These are phyloP conservation scores for Saccharomyces pastorianus DNA, from an alignment of 1,139 yeast genomes.

Conservation along the genomic window DNA sequence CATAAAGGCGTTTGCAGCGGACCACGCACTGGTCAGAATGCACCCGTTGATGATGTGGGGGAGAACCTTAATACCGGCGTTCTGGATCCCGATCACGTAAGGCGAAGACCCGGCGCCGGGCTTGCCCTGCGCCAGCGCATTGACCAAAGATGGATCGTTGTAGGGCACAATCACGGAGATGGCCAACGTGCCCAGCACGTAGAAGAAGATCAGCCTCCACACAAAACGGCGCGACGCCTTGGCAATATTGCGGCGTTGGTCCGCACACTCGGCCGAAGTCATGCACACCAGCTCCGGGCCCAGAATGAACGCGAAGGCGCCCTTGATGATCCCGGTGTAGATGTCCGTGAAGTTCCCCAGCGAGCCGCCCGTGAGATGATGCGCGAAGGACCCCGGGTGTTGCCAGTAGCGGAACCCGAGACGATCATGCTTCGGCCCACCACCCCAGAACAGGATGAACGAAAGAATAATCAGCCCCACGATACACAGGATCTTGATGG, in stretches of 20 bases:
- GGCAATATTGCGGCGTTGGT: conserved; percentile 62
- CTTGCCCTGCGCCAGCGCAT: conserved; percentile 29
- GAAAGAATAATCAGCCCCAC: conserved; percentile 65
- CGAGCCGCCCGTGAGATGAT: conserved; percentile 40
- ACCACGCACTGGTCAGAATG: conserved; percentile 54
- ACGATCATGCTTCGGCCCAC: conserved; percentile 50
- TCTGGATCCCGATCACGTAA: conserved; percentile 50
- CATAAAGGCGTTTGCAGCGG: conserved; percentile 64
- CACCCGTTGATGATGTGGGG: conserved; percentile 48
- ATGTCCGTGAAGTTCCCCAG: conserved; percentile 50
- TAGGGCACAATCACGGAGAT: conserved; percentile 43
- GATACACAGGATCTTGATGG: conserved; percentile 53
- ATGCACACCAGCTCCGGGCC: conserved; percentile 74
- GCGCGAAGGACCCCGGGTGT: conserved; percentile 59
- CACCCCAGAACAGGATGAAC: conserved; percentile 60
- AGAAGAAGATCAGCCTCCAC: conserved; percentile 62
- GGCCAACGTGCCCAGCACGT: conserved; percentile 40
- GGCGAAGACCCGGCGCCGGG: conserved; percentile 53
- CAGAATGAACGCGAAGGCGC: conserved; percentile 46
- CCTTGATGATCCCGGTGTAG: conserved; percentile 42
- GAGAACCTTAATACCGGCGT: conserved; percentile 47
- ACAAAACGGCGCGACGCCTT: conserved; percentile 69
- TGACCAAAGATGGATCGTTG: conserved; percentile 33
- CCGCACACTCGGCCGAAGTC: conserved; percentile 78
- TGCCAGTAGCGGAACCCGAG: conserved; percentile 53